Conservation (phyloP, 164 flowering plant species). For the Cinnamomum chago region DNA sequence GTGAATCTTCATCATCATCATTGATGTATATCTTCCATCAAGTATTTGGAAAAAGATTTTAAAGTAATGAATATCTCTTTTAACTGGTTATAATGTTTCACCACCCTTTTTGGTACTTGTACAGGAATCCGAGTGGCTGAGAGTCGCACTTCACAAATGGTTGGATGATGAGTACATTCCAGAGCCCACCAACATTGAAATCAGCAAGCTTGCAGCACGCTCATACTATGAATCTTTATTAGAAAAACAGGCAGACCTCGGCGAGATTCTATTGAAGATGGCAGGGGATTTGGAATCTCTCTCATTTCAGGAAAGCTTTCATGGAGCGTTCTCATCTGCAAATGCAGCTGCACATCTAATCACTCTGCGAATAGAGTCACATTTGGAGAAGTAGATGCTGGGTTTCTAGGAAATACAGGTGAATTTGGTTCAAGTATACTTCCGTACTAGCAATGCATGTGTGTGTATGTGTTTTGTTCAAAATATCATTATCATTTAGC, state of each 20-base stretch:
- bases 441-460: background rate
- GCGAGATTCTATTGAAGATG: conserved; percentile 78
- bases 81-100: too few relatives aligned
- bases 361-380: conserved; percentile 45
- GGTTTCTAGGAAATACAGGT: background rate
- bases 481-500: too few relatives aligned
- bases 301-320: conserved; percentile 90
- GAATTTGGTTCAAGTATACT: background rate
- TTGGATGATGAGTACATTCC: conserved; percentile 96
- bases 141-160: conserved; percentile 83
- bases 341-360: conserved; percentile 87
- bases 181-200: conserved; percentile 74
- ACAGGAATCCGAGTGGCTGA: conserved; percentile 96
- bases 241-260: conserved; percentile 56
- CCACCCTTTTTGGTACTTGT: conserved; percentile 4
- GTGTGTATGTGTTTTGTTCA: background rate
- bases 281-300: conserved; percentile 64
- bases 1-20: background rate
- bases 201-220: conserved; percentile 71
- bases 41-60: background rate
- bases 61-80: background rate
- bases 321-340: conserved; percentile 94
- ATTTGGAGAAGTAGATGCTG: conserved; percentile 2
- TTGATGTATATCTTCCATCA: background rate
- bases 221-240: conserved; percentile 65